Percentiles rank a stretch among this genome's conserved stretches.
Conservation (phyloP, 768 basidiomycete genomes). For the Tricholoma terreum region DNA sequence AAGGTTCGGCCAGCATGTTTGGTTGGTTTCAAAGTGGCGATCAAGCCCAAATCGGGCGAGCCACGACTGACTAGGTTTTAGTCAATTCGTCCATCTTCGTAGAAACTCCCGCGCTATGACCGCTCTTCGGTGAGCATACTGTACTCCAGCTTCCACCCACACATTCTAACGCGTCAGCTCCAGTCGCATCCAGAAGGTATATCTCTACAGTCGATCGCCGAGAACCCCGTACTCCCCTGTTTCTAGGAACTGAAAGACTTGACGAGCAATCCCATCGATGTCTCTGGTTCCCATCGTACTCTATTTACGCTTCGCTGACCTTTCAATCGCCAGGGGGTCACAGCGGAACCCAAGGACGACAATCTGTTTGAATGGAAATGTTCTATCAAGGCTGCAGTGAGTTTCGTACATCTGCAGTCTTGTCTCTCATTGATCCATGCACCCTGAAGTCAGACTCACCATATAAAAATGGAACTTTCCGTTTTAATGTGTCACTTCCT, state of each 20-base stretch:
- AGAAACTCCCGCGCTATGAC: constrained; percentile 20
- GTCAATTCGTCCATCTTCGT: background rate
- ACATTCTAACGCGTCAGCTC: constrained; percentile 19
- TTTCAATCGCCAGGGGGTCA: constrained; percentile 48
- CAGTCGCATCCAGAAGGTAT: constrained; percentile 77
- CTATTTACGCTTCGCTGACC: constrained; percentile 9
- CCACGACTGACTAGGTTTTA: too few species aligned
- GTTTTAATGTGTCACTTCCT: constrained; percentile 72
- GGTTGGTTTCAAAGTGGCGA: background rate
- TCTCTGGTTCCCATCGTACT: constrained; percentile 24
- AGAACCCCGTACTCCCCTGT: constrained; percentile 3
- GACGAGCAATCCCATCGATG: constrained; percentile 60
- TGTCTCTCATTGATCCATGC: constrained; percentile 5
- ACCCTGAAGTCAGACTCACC: constrained; percentile 66
- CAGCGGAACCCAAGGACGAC: constrained; percentile 61
- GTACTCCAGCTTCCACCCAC: background rate
- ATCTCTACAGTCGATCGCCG: background rate
- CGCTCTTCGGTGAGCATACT: constrained; percentile 37
- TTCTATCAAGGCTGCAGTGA: constrained; percentile 67
- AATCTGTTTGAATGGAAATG: constrained; percentile 81
- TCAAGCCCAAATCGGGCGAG: background rate
- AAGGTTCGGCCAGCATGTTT: constrained; percentile 32
- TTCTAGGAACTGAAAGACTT: constrained; percentile 67
- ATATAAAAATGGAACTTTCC: constrained; percentile 79
- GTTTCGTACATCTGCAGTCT: constrained; percentile 21